Percentiles rank a stretch among this genome's conserved stretches.
Conservation (phyloP, 495 filamentous ascomycete genomes). For the Mycothermus thermophilus region DNA sequence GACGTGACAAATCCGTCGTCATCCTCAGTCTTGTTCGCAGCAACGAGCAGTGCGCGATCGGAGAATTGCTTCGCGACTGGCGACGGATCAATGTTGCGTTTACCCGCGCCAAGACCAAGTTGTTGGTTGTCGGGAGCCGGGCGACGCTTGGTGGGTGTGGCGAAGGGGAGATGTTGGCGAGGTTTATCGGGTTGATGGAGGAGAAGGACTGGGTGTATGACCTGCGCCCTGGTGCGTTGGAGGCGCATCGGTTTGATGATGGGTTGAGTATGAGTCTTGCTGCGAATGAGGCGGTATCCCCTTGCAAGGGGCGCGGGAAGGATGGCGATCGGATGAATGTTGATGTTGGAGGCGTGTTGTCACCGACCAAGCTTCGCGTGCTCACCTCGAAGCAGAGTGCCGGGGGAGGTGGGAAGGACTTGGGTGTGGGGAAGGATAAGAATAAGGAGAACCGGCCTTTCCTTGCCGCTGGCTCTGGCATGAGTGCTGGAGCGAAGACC, state of each 20-base stretch:
- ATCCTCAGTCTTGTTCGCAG: slow-evolving; percentile 75
- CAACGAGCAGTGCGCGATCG: slow-evolving; percentile 65
- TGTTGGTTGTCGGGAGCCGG: slow-evolving; percentile 72
- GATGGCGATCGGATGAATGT: not conserved
- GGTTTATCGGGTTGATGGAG: slow-evolving; percentile 66
- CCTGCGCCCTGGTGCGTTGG: slow-evolving; percentile 44
- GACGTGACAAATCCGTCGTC: slow-evolving; percentile 83
- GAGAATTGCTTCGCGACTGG: slow-evolving; percentile 85
- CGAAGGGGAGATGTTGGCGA: slow-evolving; percentile 60
- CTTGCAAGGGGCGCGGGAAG: slow-evolving; percentile 2
- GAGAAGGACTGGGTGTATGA: slow-evolving; percentile 61
- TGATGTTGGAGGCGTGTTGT: too few relatives aligned
- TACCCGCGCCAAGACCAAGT: slow-evolving; percentile 77
- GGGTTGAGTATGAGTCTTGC: too few relatives aligned
- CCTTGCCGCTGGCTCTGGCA: not conserved
- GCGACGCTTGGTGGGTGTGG: slow-evolving; percentile 49
- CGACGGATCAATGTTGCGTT: slow-evolving; percentile 89
- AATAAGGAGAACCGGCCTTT: slow-evolving; percentile 20
- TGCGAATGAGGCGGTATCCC: slow-evolving; percentile 3
- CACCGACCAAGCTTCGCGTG: not conserved
- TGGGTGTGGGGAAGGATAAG: slow-evolving; percentile 3
- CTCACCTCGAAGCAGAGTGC: not conserved
- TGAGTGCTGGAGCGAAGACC: slow-evolving; percentile 1
- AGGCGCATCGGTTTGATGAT: slow-evolving; percentile 46
- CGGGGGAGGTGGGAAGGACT: not conserved